Percentiles rank a stretch among this genome's conserved stretches.
Evolutionary conservation across 2,329 filamentous ascomycete species (phyloP).

Genomic region (Tolypocladium guangdongense): DNA sequence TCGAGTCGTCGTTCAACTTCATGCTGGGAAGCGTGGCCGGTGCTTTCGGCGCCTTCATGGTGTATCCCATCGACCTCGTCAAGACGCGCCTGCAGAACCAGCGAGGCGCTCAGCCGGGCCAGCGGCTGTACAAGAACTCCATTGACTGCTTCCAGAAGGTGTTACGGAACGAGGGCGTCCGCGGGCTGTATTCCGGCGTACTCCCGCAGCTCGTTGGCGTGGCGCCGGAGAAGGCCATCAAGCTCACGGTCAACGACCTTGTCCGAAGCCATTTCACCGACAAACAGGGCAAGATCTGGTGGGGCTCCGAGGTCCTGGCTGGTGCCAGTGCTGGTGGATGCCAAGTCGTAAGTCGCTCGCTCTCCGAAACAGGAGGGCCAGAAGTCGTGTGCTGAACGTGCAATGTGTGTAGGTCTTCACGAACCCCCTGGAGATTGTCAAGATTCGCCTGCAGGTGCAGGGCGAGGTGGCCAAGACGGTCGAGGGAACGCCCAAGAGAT

Average conservation of each 20-base stretch:
- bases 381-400: background rate
- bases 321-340: constrained; percentile 86
- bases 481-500: constrained; percentile 73
- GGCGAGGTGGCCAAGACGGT: constrained; percentile 86
- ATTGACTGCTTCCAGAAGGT: constrained; percentile 92
- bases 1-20: constrained; percentile 78
- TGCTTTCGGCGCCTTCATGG: constrained; percentile 98
- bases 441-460: constrained; percentile 95
- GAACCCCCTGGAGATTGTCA: constrained; percentile 97
- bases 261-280: constrained; percentile 68
- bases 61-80: constrained; percentile 96
- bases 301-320: constrained; percentile 66
- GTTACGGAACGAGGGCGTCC: constrained; percentile 80
- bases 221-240: constrained; percentile 98
- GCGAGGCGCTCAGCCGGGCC: constrained; percentile 68
- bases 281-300: constrained; percentile 63
- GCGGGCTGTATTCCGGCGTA: constrained; percentile 87
- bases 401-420: constrained; percentile 63
- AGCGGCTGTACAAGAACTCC: constrained; percentile 93
- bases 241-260: constrained; percentile 94
- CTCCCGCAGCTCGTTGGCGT: constrained; percentile 92
- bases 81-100: constrained; percentile 99
- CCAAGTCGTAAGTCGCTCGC: constrained; percentile 65
- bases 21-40: constrained; percentile 79
- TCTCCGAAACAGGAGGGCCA: background rate